Base-by-base conservation (phyloP, 164 flowering plant genomes). In the Chimonanthus salicifolius region DNA sequence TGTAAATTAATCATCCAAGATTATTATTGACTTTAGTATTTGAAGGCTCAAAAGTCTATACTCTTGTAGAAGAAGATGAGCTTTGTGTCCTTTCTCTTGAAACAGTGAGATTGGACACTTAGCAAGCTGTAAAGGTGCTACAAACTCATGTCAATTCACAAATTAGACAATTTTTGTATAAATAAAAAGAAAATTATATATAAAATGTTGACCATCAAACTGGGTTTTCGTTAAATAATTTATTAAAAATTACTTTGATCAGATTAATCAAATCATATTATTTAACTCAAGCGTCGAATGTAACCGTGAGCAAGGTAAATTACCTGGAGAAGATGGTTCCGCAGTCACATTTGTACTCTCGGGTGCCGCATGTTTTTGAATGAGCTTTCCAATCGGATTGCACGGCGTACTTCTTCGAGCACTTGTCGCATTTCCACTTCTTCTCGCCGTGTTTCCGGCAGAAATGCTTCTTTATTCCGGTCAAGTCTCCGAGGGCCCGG, bases 321-420 rank as follows among this genome's bases (percentile, higher is more conserved):
- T 69, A 86, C 90, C 90, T 86, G 79, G 91, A 85, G 79, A 86
- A 86, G 75, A 85, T 78, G 71, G 91, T 82, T 20, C 91, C 91
- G 68, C 91, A 88, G 70, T 86, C 91, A 65, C 91, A 86, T 68
- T 84, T 88, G 74, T 88, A 88, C 65, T 88, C 89, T 72, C 84
- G 81, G 0, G 88, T 82, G 10, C 89, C 91, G 74, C 91, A 88
- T 7, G 84, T 85, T 74, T 88, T 88, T 3, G 81, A 76, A 73
- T 88, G 91, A 50, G 91, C 91, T 69, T 88, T 88, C 91, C 87
- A 86, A 44, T 88, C 91, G 0, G 89, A 86, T 58, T 86, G 91
- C 5, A 88, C 91, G 0, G 91, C 91, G 48, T 88, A 88, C 58
- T 82, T 85, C 85, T 88, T 88, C 2, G 88, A 80, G 72, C 91